These are phyloP conservation scores for Phytophthora kernoviae DNA, from an alignment of 352 stramenopile genomes.

Conservation along the genomic window DNA sequence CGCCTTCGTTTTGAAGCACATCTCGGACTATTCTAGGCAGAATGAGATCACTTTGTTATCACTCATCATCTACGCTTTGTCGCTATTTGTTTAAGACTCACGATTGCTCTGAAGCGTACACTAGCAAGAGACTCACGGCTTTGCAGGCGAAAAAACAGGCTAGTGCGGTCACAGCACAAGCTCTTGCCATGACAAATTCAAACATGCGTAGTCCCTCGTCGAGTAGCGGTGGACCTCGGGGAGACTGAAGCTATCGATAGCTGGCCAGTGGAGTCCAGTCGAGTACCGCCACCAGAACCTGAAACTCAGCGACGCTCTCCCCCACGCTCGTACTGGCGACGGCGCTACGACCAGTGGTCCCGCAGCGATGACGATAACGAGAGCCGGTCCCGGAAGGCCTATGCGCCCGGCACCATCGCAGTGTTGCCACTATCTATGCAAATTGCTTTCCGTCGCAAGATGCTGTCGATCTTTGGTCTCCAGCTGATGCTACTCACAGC, in stretches of 20 bases:
- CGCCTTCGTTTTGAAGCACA: no score
- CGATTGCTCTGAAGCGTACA: not conserved
- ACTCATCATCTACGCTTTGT: not conserved
- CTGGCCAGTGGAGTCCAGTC: constrained; percentile 10
- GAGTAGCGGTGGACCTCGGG: constrained; percentile 28
- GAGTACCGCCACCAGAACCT: constrained; percentile 1
- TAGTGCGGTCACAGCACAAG: constrained; percentile 1
- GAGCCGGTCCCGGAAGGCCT: constrained; percentile 17
- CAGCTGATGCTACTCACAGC: constrained; percentile 47
- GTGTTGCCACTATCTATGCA: constrained; percentile 45
- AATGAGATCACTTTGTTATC: not conserved
- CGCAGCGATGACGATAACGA: constrained; percentile 23
- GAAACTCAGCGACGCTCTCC: constrained; percentile 6
- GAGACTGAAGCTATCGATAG: constrained; percentile 23
- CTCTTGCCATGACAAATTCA: constrained; percentile 24
- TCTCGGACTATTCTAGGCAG: no score
- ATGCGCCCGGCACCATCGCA: constrained; percentile 35
- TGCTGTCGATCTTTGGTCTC: constrained; percentile 49
- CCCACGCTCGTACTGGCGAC: constrained; percentile 28
- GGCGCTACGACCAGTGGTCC: constrained; percentile 29
- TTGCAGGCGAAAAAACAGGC: constrained; percentile 14
- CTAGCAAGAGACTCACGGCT: not conserved
- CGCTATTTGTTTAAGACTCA: not conserved
- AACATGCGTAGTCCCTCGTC: constrained; percentile 18
- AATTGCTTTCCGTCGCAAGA: constrained; percentile 50